Evolutionary conservation across 495 filamentous ascomycete species (phyloP), one percentile per base, ranked within the genome.

Genomic region (Hypomontagnella monticulosa): DNA sequence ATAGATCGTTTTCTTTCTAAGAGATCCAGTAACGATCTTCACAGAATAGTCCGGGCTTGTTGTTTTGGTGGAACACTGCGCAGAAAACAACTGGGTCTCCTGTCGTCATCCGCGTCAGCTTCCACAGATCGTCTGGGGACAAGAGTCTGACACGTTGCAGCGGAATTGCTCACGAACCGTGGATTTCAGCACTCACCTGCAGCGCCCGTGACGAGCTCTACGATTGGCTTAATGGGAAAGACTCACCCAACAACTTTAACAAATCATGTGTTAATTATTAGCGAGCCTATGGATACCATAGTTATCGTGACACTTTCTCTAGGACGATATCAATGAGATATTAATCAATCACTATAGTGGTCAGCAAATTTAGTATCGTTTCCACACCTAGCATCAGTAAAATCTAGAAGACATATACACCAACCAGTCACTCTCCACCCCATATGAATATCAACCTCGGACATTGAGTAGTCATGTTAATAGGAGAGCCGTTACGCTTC

Each of bases 91-190:
- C 7, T 41, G 59, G 54, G 60, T 38, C 59, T 19, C 34, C 60
- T 61, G 50, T 69, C 66, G 60, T 69, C 60, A 69, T 63, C 38
- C 38, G 15, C 40, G 27, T 33, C 30, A 12, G 18, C 16, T 48
- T 6, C 32, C 38, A 42, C 48, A 33, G 44, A 41, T 19, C 53
- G 27, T 49, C 41, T 63, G 53, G 58, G 53, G 47, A 63, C 4
- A 50, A 63, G 30, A 54, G 41, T 59, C 59, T 68, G 59, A 68
- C 65, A 62, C 58, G 65, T 68, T 14, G 59, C 54, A 59, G 27
- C 23, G 16, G 36, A 41, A n/a, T 14, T 12, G 10, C 15, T 57
- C 46, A 33, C 49, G 55, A 61, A 40, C 51, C 37, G 46, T 42
- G 32, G 50, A 40, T 48, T 42, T 30, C 54, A 59, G 56, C 19